Evolutionary conservation across 2,329 filamentous ascomycete species (phyloP), one percentile per base, ranked within the genome.

Genomic region (Metarhizium robertsii): DNA sequence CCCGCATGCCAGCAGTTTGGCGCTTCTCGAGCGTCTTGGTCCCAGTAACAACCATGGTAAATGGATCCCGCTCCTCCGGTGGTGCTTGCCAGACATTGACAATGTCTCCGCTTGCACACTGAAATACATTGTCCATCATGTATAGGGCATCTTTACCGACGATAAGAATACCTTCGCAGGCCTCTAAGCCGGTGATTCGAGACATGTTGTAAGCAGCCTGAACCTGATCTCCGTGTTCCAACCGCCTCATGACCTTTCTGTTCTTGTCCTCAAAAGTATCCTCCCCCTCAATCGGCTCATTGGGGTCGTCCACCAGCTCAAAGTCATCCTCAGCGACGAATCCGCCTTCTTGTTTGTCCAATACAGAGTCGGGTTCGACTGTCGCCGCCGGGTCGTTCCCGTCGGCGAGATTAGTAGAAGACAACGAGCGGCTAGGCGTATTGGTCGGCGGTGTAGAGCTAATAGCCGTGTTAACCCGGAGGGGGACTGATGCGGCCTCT

Each of bases 31-130:
- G 69, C 0, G 76, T 73, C 59, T 83, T 83, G 1, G 78, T 81
- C 16, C 79, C 84, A 4, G 90, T 87, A 60, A 99, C 95, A 68
- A 97, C 92, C 64, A 95, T 90, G 18, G 96, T 87, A 67, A 96
- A 99, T 0, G 91, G 90, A 64, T 99, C 94, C 25, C 94, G 86
- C 71, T 99, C 95, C 61, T 97, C 92, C 1, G 81, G 76, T 0
- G 92, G 91, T 2, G 94, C 95, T 70, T 97, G 91, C 83, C 89
- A 92, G 8, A 96, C 92, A 64, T 96, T 92, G 57, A 99, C 90
- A 65, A 99, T 96, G 68, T 99, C 95, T 13, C 92, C 92, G 65
- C 96, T 94, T 2, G 88, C 86, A 60, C 92, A 85, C 66, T 97
- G 92, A 68, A 99, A 97, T 65, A 96, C 92, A 62, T 94, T 92